A percentile compares a stretch with the other conserved stretches of the same genome.
Conservation (phyloP, 306 rosid species). For the Neltuma alba region DNA sequence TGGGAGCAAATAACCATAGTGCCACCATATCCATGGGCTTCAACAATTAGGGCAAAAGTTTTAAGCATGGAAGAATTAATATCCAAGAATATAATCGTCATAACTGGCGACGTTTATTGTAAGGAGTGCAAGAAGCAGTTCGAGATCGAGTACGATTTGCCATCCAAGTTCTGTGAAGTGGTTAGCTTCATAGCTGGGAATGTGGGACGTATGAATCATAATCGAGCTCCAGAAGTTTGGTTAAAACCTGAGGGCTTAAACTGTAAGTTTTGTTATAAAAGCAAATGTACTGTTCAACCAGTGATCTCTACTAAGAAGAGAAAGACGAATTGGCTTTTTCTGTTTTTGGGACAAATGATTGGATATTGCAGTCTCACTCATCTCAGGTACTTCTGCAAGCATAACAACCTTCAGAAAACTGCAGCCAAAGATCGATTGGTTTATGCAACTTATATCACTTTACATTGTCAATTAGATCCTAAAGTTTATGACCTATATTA, state of each 20-base stretch:
- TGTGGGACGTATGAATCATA: not conserved
- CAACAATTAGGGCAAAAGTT: conserved; percentile 29
- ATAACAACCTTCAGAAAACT: conserved; percentile 39
- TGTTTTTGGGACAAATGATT: conserved; percentile 57
- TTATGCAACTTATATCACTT: conserved; percentile 43
- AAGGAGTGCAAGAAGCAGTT: conserved; percentile 27
- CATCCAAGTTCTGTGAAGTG: conserved; percentile 21
- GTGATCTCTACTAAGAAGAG: not conserved
- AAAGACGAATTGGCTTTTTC: conserved; percentile 56
- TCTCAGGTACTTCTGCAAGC: conserved; percentile 57
- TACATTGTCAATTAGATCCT: conserved; percentile 47
- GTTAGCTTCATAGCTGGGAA: not conserved
- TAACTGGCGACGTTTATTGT: conserved; percentile 45
- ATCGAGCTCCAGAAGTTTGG: conserved; percentile 52
- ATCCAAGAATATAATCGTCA: not conserved
- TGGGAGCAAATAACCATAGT: conserved; percentile 3
- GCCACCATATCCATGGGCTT: conserved; percentile 51
- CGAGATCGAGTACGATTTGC: conserved; percentile 28
- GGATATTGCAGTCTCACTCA: conserved; percentile 45
- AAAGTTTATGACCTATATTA: too few species aligned
- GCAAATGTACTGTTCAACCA: conserved; percentile 39
- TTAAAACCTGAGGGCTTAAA: conserved; percentile 27
- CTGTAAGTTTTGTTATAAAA: conserved; percentile 33
- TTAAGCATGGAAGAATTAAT: not conserved
- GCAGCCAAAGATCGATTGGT: conserved; percentile 65